Evolutionary conservation across 257 asterid genomes (phyloP), one percentile per base, ranked within the genome.

Genomic region (Jacaranda mimosifolia): DNA sequence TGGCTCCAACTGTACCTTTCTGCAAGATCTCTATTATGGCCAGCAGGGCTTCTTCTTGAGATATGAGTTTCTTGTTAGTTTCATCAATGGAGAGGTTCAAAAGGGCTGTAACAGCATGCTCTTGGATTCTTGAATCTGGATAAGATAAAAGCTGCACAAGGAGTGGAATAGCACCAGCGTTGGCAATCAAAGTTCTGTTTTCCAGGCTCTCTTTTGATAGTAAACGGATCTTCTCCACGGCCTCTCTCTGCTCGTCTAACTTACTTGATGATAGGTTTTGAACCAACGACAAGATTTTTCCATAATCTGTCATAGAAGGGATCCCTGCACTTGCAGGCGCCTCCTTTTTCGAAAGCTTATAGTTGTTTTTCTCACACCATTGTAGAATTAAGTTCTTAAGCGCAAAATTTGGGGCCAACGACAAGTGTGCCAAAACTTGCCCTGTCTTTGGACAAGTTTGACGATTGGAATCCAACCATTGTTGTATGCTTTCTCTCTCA

Each of bases 11-110:
- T 0, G 82, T 85, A 26, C 98, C 98, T 0, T 75, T 85, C 51
- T 85, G 77, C 72, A 94, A 43, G 19, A 92, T 84, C 72, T 92
- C 97, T 7, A 94, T 85, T 51, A 92, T 90, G 11, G 91, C 85
- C 0, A 92, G 91, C 13, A 94, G 84, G 3, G 97, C 87, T 2
- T 85, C 84, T 63, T 89, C 92, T 35, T 65, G 68, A 0, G 98
- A 89, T 76, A 94, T 88, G 69, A 90, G 85, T 52, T 81, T 86
- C 86, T 94, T 94, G 90, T 94, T 91, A 0, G 94, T 71, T 55
- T 94, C 98, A 21, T 93, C 97, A 2, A 95, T 89, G 65, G 99
- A 95, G 39, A 95, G 86, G 81, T 95, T 95, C 56, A 95, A 82
- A 3, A 91, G 83, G 32, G 97, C 91, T 0, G 99, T 95, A 1